phyloP scores from a whole-genome alignment of 768 basidiomycete genomes.

The Lactarius sp. region DNA sequence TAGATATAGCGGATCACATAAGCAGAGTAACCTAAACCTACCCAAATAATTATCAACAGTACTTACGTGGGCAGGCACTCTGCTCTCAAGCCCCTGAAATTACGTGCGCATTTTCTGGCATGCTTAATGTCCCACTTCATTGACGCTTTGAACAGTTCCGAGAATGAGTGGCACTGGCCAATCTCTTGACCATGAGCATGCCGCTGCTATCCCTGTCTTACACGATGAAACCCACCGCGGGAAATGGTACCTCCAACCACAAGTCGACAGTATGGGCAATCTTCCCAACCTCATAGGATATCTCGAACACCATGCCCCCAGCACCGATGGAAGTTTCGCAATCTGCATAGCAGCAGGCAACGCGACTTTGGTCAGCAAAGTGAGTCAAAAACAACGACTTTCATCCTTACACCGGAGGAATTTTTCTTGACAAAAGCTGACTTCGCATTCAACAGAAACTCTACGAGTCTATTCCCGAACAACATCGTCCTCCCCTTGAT shows the following conservation, averaged over 20 bases:
- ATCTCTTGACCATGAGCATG: neutral
- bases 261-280: neutral
- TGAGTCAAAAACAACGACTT: neutral
- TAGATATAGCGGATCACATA: too few species aligned
- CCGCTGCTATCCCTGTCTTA: neutral
- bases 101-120: too few species aligned
- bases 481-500: neutral
- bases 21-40: too few species aligned
- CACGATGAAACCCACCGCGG: neutral
- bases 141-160: too few species aligned
- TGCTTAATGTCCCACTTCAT: too few species aligned
- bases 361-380: neutral
- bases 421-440: neutral
- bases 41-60: too few species aligned
- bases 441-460: neutral
- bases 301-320: neutral
- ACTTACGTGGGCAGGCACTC: too few species aligned
- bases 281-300: neutral
- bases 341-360: neutral
- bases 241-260: neutral
- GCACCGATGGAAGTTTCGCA: neutral
- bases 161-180: neutral
- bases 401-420: neutral
- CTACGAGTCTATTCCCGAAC: neutral
- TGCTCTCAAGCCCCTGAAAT: too few species aligned